Evolutionary conservation across 1,139 yeast species (phyloP).

Genomic region (Kluyveromyces sp.): DNA sequence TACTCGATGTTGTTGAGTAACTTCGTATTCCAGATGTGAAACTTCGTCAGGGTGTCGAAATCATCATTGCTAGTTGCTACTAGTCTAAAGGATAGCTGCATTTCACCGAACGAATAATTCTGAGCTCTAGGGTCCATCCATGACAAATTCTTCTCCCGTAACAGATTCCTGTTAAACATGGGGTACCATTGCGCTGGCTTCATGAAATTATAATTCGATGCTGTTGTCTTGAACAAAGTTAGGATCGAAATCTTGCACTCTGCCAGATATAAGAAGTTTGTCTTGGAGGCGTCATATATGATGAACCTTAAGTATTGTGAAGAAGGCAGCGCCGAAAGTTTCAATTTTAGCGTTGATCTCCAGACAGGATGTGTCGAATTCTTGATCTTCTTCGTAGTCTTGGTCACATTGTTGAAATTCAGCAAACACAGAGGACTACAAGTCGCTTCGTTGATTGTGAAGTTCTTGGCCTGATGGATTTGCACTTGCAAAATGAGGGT

Average conservation of each 20-base stretch:
- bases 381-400: constrained; percentile 20
- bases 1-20: constrained; percentile 1
- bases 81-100: constrained; percentile 22
- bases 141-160: constrained; percentile 7
- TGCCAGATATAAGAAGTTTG: constrained; percentile 25
- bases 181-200: constrained; percentile 22
- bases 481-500: constrained; percentile 15
- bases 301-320: constrained; percentile 26
- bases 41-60: constrained; percentile 2
- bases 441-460: constrained; percentile 23
- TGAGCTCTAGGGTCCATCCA: constrained; percentile 9
- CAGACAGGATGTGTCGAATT: constrained; percentile 21
- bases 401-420: constrained; percentile 23
- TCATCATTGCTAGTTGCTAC: neutral
- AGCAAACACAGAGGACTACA: constrained; percentile 29
- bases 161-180: constrained; percentile 23
- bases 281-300: constrained; percentile 20
- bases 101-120: constrained; percentile 21
- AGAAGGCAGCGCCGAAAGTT: constrained; percentile 23
- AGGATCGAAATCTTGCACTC: constrained; percentile 26
- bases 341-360: constrained; percentile 25
- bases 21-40: constrained; percentile 3
- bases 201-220: constrained; percentile 18
- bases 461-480: constrained; percentile 20
- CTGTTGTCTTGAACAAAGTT: constrained; percentile 22